Evolutionary conservation across 306 rosid genomes (phyloP), one percentile per base, ranked within the genome.

Genomic region (Quercus variabilis): DNA sequence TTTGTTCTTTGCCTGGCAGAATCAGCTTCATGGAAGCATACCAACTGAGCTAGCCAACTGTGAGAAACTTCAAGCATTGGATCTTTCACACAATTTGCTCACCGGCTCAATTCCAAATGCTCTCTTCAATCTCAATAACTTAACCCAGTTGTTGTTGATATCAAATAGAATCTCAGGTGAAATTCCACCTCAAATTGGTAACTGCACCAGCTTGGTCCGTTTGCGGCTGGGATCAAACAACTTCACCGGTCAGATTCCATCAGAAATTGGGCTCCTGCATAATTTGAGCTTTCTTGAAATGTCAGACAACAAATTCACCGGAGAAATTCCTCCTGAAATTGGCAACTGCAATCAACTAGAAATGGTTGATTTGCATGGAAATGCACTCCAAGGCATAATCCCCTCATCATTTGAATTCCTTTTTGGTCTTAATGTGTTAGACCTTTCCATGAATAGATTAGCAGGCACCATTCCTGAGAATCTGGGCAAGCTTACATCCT

Each of bases 1-100:
- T 65, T 81, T 89, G 74, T 92, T 94, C 89, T 92, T 57, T 85
- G 98, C 97, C 26, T 94, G 98, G 98, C 89, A 92, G 87, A 94
- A 94, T 85, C 87, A 86, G 78, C 97, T 94, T 33, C 30, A 75
- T 30, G 98, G 97, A 85, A 91, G 87, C 73, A 87, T 94, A 83
- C 97, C 98, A 18, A 33, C 82, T 25, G 97, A 92, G 80, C 82
- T 94, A 35, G 87, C 91, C 69, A 81, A 84, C 82, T 94, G 98
- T 74, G 79, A 92, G 83, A 91, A 92, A 84, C 97, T 94, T 81
- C 89, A 92, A 77, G 97, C 98, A 26, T 67, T 94, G 81, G 98
- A 94, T 82, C 98, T 94, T 72, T 94, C 98, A 0, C 92, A 91
- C 81, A 94, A 94, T 75, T 81, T 80, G 78, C 92, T 94, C 78